phyloP scores from a whole-genome alignment of 2,329 filamentous ascomycete species.

The Calcarisporium arbuscula region DNA sequence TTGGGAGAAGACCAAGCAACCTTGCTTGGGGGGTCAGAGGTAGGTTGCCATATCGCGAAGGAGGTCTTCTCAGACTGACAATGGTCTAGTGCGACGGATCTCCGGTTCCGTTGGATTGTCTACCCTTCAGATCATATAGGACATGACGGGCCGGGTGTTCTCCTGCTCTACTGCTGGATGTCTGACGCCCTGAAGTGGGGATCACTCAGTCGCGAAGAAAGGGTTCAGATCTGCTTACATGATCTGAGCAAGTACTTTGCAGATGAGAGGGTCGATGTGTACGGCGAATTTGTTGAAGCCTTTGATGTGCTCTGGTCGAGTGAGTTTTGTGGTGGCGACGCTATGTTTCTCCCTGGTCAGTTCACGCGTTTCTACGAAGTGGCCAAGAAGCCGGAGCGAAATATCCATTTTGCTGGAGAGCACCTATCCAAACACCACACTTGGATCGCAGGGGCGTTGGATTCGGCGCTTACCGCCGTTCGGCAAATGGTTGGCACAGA shows the following conservation, averaged over 20 bases:
- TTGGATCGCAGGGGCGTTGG: no score
- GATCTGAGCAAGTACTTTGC: slow-evolving; percentile 5
- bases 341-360: slow-evolving; percentile 7
- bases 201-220: slow-evolving; percentile 3
- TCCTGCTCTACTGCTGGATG: slow-evolving; percentile 9
- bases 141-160: slow-evolving; percentile 4
- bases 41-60: no score
- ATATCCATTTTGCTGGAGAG: slow-evolving; percentile 4
- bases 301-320: slow-evolving; percentile 3
- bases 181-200: slow-evolving; percentile 6
- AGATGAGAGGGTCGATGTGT: slow-evolving; percentile 4
- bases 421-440: slow-evolving; percentile 7
- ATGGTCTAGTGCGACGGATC: slow-evolving; percentile 8
- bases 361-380: slow-evolving; percentile 4
- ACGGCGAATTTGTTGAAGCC: slow-evolving; percentile 5
- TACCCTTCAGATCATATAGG: slow-evolving; percentile 4
- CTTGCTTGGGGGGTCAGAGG: slow-evolving; percentile 6
- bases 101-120: slow-evolving; percentile 8
- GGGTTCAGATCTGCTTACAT: slow-evolving; percentile 4
- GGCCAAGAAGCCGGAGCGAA: slow-evolving; percentile 1
- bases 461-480: no score
- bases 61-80: no score
- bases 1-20: slow-evolving; percentile 5
- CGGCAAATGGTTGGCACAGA: no score
- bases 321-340: slow-evolving; percentile 5